Base-by-base conservation (phyloP, 164 flowering plant species). In the Annona cherimola region DNA sequence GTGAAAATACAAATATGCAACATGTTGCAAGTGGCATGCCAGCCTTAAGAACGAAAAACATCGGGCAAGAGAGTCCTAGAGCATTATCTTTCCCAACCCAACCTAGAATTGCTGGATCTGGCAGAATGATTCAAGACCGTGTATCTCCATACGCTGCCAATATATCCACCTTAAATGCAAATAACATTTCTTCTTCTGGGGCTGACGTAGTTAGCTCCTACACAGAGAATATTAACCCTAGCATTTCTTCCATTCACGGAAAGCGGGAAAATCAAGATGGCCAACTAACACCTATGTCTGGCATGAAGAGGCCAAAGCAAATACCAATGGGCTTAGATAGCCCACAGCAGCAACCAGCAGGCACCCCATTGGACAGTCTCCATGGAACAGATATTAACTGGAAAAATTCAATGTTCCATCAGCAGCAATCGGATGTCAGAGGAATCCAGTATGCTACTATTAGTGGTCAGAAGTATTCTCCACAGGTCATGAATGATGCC, bases 251-350 rank as follows among this genome's bases (percentile, higher is more conserved):
- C 54, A 45, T 84, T 76, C 85, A 77, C 50, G 92, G 86, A 68
- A 93, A 86, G 76, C 82, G 92, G 74, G 98, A 89, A 55, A 83
- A 66, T 74, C 92, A 78, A 77, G 96, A 90, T 77, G 85, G 81
- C 35, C 92, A 76, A 70, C 18, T 84, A 63, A 76, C 92, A 54
- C 84, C 90, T 43, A 67, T 83, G 45, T 79, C 91, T 12, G 80
- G 45, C 74, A 66, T 77, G 20, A 94, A 90, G 81, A 89, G 91
- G 76, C 50, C 80, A 39, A 87, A 91, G 81, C 81, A 79, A 64
- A 74, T 76, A 18, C 72, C 77, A 61, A 62, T 78, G 50, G 65
- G 82, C 44, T 91, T 90, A 73, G 88, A 82, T 26, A 79, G 76
- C 77, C 55, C 20, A 45, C 77, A 75, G 18, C 92, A 83, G 71